Conservation (phyloP, 352 stramenopile species). For the Globisporangium barbulae region DNA sequence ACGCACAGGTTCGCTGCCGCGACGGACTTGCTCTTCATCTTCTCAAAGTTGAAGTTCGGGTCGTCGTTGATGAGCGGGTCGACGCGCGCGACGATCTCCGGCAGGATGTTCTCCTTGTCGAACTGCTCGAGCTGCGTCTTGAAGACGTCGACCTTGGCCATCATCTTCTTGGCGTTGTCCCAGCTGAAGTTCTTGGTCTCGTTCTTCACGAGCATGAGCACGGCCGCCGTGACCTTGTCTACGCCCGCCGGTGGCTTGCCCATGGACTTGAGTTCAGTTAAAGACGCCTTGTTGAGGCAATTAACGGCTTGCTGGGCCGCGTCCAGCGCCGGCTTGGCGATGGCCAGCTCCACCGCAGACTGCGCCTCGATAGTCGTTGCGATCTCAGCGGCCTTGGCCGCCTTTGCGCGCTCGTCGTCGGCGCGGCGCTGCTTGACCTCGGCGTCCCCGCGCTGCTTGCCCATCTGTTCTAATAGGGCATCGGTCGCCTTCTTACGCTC, state of each 20-base stretch:
- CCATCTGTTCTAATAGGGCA: slow-evolving; percentile 84
- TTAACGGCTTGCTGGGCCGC: slow-evolving; percentile 86
- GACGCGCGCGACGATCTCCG: slow-evolving; percentile 82
- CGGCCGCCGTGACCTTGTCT: slow-evolving; percentile 86
- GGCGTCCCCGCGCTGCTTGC: slow-evolving; percentile 85
- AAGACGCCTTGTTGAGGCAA: slow-evolving; percentile 85
- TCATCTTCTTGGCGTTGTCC: slow-evolving; percentile 96
- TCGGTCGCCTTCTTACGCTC: slow-evolving; percentile 89
- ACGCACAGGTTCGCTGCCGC: slow-evolving; percentile 90
- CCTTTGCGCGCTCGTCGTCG: slow-evolving; percentile 77
- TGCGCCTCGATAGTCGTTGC: slow-evolving; percentile 68
- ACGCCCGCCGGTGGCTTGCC: slow-evolving; percentile 83
- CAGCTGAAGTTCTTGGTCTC: slow-evolving; percentile 93
- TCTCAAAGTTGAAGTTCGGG: slow-evolving; percentile 91
- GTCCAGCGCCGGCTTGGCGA: slow-evolving; percentile 82
- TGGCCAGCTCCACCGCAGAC: slow-evolving; percentile 62
- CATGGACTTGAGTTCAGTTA: slow-evolving; percentile 90
- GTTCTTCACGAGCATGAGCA: slow-evolving; percentile 92
- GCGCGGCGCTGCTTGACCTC: slow-evolving; percentile 84
- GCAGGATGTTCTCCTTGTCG: slow-evolving; percentile 89
- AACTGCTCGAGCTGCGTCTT: slow-evolving; percentile 90
- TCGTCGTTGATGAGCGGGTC: slow-evolving; percentile 85
- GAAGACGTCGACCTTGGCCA: slow-evolving; percentile 93
- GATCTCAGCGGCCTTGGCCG: slow-evolving; percentile 58
- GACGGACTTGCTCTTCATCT: slow-evolving; percentile 92